phyloP scores from a whole-genome alignment of 352 stramenopile species.

The Phytophthora brassicae region DNA sequence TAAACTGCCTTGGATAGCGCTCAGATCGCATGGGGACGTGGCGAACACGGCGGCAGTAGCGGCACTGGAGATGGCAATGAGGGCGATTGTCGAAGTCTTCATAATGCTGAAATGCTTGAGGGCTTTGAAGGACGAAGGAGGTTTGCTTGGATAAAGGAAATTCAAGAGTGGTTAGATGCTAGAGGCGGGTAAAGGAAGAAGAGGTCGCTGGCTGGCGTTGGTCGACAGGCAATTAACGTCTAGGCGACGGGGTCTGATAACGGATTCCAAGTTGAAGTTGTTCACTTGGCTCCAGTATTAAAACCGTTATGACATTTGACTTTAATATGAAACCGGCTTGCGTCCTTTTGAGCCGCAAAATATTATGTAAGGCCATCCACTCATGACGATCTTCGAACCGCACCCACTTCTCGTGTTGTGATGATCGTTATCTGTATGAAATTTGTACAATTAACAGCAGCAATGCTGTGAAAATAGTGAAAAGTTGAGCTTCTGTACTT shows the following conservation, averaged over 20 bases:
- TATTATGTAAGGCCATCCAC: too few species aligned
- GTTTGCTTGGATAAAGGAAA: slow-evolving; percentile 15
- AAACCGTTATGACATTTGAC: too few species aligned
- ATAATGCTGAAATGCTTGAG: slow-evolving; percentile 15
- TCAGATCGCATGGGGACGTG: slow-evolving; percentile 43
- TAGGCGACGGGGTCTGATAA: slow-evolving; percentile 26
- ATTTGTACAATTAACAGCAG: too few species aligned
- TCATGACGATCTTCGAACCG: background rate
- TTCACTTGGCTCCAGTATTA: slow-evolving; percentile 1
- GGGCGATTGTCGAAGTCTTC: slow-evolving; percentile 26
- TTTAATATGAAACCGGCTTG: too few species aligned
- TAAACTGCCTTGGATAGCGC: slow-evolving; percentile 48
- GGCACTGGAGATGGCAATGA: slow-evolving; percentile 18
- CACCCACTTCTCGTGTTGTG: too few species aligned
- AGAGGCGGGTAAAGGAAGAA: background rate
- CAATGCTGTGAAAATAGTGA: too few species aligned
- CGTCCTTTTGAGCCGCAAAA: slow-evolving; percentile 9
- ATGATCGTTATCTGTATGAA: too few species aligned
- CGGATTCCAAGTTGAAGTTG: slow-evolving; percentile 26
- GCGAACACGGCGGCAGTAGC: slow-evolving; percentile 19
- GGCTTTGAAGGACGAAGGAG: slow-evolving; percentile 1
- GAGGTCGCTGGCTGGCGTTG: background rate
- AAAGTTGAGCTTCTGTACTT: too few species aligned
- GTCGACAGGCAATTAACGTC: slow-evolving; percentile 7
- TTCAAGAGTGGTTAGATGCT: slow-evolving; percentile 23